Evolutionary conservation across 306 rosid species (phyloP).

Genomic region (Canavalia gladiata): DNA sequence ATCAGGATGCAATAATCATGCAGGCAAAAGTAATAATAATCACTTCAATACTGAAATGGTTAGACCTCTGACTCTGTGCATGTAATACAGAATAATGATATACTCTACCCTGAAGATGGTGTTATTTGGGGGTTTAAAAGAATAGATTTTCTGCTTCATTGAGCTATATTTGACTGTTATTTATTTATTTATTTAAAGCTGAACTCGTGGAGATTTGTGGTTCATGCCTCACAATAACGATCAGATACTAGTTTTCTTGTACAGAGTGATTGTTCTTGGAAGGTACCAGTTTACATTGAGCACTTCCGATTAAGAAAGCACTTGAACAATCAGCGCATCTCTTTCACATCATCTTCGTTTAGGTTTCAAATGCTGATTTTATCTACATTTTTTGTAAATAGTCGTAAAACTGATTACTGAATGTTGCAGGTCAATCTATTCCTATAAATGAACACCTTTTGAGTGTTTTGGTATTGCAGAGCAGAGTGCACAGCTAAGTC

Average conservation of each 20-base stretch:
- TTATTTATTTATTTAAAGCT: neutral
- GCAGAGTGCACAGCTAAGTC: neutral
- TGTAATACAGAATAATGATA: too few species aligned
- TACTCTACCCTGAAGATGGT: too few species aligned
- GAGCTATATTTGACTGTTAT: too few species aligned
- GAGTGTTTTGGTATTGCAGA: too few species aligned
- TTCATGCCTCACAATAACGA: neutral
- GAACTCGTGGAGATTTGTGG: neutral
- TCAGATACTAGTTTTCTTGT: neutral
- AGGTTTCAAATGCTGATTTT: neutral
- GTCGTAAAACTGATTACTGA: constrained; percentile 8
- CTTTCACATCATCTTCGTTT: neutral
- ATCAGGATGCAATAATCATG: too few species aligned
- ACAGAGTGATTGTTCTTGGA: neutral
- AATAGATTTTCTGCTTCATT: too few species aligned
- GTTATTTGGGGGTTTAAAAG: too few species aligned
- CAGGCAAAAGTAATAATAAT: too few species aligned
- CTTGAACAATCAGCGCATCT: neutral
- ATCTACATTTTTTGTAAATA: neutral
- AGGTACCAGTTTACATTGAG: neutral
- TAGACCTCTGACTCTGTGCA: too few species aligned
- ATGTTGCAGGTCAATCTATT: neutral
- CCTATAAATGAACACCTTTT: too few species aligned
- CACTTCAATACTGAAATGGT: too few species aligned
- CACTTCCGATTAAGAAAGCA: neutral